Base-by-base conservation (phyloP, 2,329 filamentous ascomycete genomes). In the Emmonsia crescens region DNA sequence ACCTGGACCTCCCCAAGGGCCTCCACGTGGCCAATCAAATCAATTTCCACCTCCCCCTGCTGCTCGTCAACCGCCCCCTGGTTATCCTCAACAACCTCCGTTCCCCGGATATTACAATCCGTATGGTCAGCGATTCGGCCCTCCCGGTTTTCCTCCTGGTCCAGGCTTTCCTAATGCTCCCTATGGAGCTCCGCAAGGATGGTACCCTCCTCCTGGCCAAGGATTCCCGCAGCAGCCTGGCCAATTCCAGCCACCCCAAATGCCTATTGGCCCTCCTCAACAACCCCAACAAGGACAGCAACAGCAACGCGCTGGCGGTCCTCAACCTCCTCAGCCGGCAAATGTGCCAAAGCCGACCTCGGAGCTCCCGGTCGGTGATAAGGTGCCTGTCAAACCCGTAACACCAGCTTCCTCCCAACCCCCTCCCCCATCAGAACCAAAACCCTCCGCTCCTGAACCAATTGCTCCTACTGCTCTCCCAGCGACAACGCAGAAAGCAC, bases 151-250 rank as follows among this genome's bases (percentile, higher is more conserved):
- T 64, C 83, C 83, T 56, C 62, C 64, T 46, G 83, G 81, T 31
- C 87, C 87, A 65, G 84, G 83, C 21, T 91, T 87, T 68, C 85
- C 85, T 66, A 86, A 85, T 66, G 87, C 91, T 82, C 87, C 88
- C 0, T 95, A 91, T 72, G 89, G 88, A 65, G 87, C 85, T 19
- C 89, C 85, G 55, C 80, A 79, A 56, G 88, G 87, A 61, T 95
- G 90, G 89, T 93, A 86, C 71, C 88, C 88, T 67, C 84, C 82
- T 60, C 85, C 85, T 9, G 87, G 87, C 6, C 89, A 89, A 74
- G 87, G 86, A 31, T 94, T 91, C 67, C 87, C 86, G 40, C 85
- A 83, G 64, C 79, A 76, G 36, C 86, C 84, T 16, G 86, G 83
- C 56, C 83, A 80, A 24, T 89, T 87, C 70, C 86, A 85, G 63